Evolutionary conservation across 2,329 filamentous ascomycete genomes (phyloP).

Genomic region (Cladobotryum mycophilum): DNA sequence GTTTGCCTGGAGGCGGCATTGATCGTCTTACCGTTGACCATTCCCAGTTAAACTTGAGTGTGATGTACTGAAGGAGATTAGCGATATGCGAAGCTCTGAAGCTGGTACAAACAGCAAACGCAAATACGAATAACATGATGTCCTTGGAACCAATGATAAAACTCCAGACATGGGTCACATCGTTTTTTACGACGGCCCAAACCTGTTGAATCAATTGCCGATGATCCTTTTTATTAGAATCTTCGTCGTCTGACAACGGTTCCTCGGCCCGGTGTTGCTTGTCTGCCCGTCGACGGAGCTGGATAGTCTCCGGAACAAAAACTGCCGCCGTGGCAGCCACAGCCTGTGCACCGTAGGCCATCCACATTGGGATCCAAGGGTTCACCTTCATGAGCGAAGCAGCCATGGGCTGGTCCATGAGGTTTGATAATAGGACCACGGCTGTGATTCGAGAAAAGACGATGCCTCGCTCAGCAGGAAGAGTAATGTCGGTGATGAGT

Average conservation of each 20-base stretch:
- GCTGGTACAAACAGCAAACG: conserved; percentile 21
- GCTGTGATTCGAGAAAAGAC: conserved; percentile 36
- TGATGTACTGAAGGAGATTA: conserved; percentile 46
- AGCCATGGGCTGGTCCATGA: conserved; percentile 34
- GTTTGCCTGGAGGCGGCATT: no score
- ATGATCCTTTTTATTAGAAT: conserved; percentile 10
- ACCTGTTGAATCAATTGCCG: conserved; percentile 16
- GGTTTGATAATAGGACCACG: conserved; percentile 30
- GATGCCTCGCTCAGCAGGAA: conserved; percentile 30
- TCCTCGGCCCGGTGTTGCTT: conserved; percentile 12
- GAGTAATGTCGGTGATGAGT: conserved; percentile 37
- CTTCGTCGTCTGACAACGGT: neutral
- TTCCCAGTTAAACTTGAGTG: conserved; percentile 43
- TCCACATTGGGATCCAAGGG: conserved; percentile 35
- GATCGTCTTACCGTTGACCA: conserved; percentile 34
- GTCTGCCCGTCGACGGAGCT: conserved; percentile 26
- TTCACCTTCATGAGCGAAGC: conserved; percentile 33
- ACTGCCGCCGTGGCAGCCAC: conserved; percentile 24
- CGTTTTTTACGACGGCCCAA: conserved; percentile 22
- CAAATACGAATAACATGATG: conserved; percentile 33
- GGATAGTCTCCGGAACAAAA: conserved; percentile 38
- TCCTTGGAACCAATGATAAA: conserved; percentile 36
- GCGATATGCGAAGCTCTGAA: conserved; percentile 26
- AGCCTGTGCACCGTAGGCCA: conserved; percentile 25
- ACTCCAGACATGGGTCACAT: conserved; percentile 30